phyloP scores from a whole-genome alignment of 148 eudicot species.

The Cornus florida region DNA sequence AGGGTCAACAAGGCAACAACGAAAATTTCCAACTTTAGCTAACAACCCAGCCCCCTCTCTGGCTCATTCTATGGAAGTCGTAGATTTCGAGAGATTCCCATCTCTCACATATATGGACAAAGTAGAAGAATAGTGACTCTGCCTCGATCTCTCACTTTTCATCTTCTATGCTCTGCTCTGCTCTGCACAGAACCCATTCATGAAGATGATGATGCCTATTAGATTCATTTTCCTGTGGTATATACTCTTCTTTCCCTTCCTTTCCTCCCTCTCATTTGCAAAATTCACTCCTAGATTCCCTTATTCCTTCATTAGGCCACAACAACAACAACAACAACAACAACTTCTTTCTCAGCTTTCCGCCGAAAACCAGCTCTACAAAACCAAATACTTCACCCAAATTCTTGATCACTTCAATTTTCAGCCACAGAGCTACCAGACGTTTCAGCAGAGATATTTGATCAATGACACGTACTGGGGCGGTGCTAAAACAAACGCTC shows the following conservation, averaged over 20 bases:
- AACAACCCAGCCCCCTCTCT: not conserved
- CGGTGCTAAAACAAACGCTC: conserved; percentile 58
- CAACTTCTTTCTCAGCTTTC: not conserved
- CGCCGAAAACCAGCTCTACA: conserved; percentile 26
- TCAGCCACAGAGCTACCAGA: conserved; percentile 60
- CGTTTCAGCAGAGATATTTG: conserved; percentile 77
- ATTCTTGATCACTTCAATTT: conserved; percentile 81
- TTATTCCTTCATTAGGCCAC: conserved; percentile 40
- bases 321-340: conserved; percentile 22
- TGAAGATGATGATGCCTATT: conserved; percentile 21
- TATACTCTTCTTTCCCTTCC: conserved; percentile 10
- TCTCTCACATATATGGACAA: too few relatives aligned
- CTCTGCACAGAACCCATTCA: not conserved
- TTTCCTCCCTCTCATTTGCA: conserved; percentile 20
- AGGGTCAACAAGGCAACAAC: not conserved
- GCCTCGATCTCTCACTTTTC: not conserved
- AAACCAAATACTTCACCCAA: conserved; percentile 68
- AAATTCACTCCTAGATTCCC: conserved; percentile 47
- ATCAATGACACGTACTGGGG: conserved; percentile 69
- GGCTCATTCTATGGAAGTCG: not conserved
- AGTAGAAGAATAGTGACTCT: not conserved
- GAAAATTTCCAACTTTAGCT: not conserved
- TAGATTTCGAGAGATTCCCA: not conserved
- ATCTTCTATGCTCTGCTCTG: not conserved
- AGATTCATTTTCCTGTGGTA: conserved; percentile 4